Conservation (phyloP, 2,329 filamentous ascomycete species). For the Trematosphaeria pertusa region DNA sequence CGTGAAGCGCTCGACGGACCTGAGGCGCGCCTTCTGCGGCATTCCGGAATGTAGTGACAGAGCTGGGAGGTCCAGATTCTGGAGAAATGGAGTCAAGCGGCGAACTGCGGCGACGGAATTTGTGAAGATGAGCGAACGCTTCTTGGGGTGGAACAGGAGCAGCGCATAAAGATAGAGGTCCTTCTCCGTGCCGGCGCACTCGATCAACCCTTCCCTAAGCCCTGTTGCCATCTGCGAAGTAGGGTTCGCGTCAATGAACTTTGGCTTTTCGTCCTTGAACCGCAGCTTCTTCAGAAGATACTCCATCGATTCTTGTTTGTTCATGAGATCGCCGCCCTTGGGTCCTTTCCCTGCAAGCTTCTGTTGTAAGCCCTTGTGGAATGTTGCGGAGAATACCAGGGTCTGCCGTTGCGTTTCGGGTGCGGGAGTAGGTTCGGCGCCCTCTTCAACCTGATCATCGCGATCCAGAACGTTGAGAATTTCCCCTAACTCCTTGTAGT, state of each 20-base stretch:
- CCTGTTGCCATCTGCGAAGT: constrained; percentile 85
- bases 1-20: constrained; percentile 89
- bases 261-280: constrained; percentile 83
- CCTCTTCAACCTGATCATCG: constrained; percentile 58
- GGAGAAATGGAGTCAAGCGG: constrained; percentile 81
- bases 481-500: constrained; percentile 93
- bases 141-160: constrained; percentile 79
- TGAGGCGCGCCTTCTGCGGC: constrained; percentile 93
- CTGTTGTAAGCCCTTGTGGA: constrained; percentile 88
- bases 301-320: constrained; percentile 83
- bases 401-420: constrained; percentile 71
- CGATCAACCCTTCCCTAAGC: constrained; percentile 86
- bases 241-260: constrained; percentile 92
- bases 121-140: constrained; percentile 87
- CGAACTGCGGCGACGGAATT: constrained; percentile 95
- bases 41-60: constrained; percentile 89
- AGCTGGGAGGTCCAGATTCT: constrained; percentile 79
- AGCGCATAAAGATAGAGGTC: constrained; percentile 93
- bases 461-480: constrained; percentile 83
- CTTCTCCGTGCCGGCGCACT: constrained; percentile 94
- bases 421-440: constrained; percentile 21
- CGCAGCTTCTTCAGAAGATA: constrained; percentile 90
- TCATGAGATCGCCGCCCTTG: constrained; percentile 68
- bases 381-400: constrained; percentile 95
- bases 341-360: constrained; percentile 78